A percentile compares a stretch with the other conserved stretches of the same genome.
phyloP scores from a whole-genome alignment of 768 basidiomycete genomes.

The Lanmaoa pseudosensibilis region DNA sequence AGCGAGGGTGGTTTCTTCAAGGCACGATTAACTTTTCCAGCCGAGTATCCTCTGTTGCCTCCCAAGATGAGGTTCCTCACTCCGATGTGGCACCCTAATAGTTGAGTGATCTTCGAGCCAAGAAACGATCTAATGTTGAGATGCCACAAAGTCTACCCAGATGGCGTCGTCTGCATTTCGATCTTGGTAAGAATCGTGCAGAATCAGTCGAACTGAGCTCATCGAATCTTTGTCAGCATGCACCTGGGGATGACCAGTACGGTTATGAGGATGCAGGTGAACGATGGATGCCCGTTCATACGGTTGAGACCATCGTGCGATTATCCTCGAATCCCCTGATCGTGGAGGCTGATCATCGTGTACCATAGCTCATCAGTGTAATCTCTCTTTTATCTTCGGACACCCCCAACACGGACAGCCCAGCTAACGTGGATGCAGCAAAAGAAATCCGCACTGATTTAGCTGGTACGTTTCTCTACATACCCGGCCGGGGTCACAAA shows the following conservation, averaged over 20 bases:
- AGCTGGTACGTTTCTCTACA: conserved; percentile 43
- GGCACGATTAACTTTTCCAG: conserved; percentile 84
- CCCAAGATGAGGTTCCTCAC: conserved; percentile 97
- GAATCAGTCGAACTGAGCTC: background rate
- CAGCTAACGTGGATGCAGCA: conserved; percentile 96
- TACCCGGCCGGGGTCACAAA: background rate
- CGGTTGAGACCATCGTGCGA: conserved; percentile 91
- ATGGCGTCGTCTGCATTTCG: conserved; percentile 93
- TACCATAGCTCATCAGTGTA: conserved; percentile 84
- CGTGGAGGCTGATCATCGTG: background rate
- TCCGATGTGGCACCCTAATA: conserved; percentile 97
- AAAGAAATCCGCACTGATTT: conserved; percentile 75
- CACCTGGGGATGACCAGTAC: conserved; percentile 94
- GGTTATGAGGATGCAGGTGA: conserved; percentile 97
- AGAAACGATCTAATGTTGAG: background rate
- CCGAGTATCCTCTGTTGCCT: conserved; percentile 85
- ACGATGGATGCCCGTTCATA: conserved; percentile 97
- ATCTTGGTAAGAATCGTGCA: conserved; percentile 63
- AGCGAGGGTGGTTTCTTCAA: conserved; percentile 98
- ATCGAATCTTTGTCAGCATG: conserved; percentile 56
- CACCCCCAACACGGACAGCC: conserved; percentile 87
- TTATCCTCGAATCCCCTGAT: background rate
- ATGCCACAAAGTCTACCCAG: conserved; percentile 71
- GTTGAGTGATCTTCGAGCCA: conserved; percentile 45
- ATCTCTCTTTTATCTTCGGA: conserved; percentile 95